phyloP scores from a whole-genome alignment of 1,284 basidiomycete species.

The Laetiporus sulphureus region DNA sequence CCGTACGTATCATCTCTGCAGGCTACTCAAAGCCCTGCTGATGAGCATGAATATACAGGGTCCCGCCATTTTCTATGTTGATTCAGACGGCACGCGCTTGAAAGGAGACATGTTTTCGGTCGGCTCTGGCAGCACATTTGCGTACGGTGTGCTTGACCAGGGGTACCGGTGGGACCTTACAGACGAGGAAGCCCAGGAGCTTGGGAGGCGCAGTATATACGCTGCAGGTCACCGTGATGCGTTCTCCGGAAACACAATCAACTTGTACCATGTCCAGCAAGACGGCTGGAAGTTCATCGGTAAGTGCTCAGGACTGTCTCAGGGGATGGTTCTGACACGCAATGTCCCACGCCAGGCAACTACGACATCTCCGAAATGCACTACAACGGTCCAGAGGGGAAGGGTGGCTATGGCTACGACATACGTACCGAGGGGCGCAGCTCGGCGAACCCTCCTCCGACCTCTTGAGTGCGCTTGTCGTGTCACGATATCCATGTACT shows the following conservation, averaged over 20 bases:
- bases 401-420: constrained; percentile 75
- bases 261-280: constrained; percentile 94
- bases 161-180: constrained; percentile 93
- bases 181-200: constrained; percentile 92
- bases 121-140: constrained; percentile 96
- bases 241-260: constrained; percentile 95
- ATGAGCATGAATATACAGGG: constrained; percentile 42
- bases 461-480: background rate
- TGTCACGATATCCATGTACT: background rate
- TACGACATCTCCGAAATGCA: constrained; percentile 78
- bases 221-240: constrained; percentile 98
- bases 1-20: constrained; percentile 42
- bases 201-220: constrained; percentile 92
- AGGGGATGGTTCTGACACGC: background rate
- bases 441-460: constrained; percentile 22
- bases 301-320: constrained; percentile 30
- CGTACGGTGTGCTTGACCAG: constrained; percentile 98
- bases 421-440: constrained; percentile 41
- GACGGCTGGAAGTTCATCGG: constrained; percentile 92
- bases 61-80: constrained; percentile 97
- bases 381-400: constrained; percentile 73
- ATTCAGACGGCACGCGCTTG: constrained; percentile 92
- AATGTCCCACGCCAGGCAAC: constrained; percentile 45
- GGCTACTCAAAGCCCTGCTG: background rate
- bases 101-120: constrained; percentile 98